Evolutionary conservation across 2,329 filamentous ascomycete species (phyloP).

Genomic region (Karstenula rhodostoma): DNA sequence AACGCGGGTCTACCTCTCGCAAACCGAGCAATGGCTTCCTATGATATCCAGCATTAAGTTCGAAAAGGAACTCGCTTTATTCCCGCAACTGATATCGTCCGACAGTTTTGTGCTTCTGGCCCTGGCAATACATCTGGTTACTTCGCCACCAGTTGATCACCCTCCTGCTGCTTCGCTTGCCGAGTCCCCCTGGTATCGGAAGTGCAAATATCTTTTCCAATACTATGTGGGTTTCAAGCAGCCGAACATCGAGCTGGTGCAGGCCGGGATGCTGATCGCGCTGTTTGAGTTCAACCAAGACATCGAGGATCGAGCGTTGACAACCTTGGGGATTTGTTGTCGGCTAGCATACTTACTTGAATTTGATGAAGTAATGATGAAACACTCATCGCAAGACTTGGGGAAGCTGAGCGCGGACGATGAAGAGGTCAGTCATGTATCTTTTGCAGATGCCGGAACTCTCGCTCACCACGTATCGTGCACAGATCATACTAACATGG

Average conservation of each 20-base stretch:
- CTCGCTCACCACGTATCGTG: slow-evolving; percentile 14
- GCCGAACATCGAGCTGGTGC: slow-evolving; percentile 21
- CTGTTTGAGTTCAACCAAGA: slow-evolving; percentile 27
- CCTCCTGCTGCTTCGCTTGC: slow-evolving; percentile 8
- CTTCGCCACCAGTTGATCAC: slow-evolving; percentile 18
- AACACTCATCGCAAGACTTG: not conserved
- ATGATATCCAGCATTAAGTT: slow-evolving; percentile 20
- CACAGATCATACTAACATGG: slow-evolving; percentile 11
- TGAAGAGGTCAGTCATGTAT: slow-evolving; percentile 19
- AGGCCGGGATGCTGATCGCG: slow-evolving; percentile 27
- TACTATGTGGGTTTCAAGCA: slow-evolving; percentile 21
- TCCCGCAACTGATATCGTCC: slow-evolving; percentile 4
- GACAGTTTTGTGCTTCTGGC: slow-evolving; percentile 19
- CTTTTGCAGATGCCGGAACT: slow-evolving; percentile 11
- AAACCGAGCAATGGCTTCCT: slow-evolving; percentile 24
- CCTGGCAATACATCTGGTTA: slow-evolving; percentile 26
- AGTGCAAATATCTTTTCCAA: slow-evolving; percentile 26
- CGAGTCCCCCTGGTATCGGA: slow-evolving; percentile 24
- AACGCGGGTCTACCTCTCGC: slow-evolving; percentile 16
- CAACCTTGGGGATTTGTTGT: slow-evolving; percentile 24
- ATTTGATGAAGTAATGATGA: slow-evolving; percentile 18
- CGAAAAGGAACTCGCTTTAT: slow-evolving; percentile 8
- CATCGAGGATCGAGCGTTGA: slow-evolving; percentile 20
- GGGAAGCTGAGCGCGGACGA: slow-evolving; percentile 15
- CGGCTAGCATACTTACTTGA: slow-evolving; percentile 22